Evolutionary conservation across 331 rosid genomes (phyloP), one percentile per base, ranked within the genome.

Genomic region (Telfairia occidentalis): DNA sequence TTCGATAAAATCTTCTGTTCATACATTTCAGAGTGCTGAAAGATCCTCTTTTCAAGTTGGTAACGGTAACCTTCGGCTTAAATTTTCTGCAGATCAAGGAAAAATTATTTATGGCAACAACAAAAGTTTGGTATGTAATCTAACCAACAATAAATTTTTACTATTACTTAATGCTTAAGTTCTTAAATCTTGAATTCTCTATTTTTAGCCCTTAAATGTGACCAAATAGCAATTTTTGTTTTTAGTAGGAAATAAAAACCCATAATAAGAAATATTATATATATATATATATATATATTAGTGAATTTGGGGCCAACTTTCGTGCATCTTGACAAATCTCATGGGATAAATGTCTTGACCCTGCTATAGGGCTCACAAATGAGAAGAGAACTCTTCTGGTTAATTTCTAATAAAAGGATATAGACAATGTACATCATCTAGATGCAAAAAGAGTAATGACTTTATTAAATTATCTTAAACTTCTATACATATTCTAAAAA

Each of bases 1-100:
- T 26, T 74, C 89, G 66, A 81, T 82, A 71, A 91, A 82, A 87
- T 94, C 97, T 60, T 85, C 91, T n/a, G 76, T 89, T 54, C 13
- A 82, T 73, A 80, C 77, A 48, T 85, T 82, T 79, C 82, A 76
- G 6, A 76, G 73, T 35, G 28, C 71, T 48, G 86, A 80, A 77
- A 52, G 70, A 42, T 77, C 86, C 8, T 78, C 80, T 38, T 52
- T 86, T 79, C 78, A 80, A 78, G 86, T 86, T 71, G 90, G 88
- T 38, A 81, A 75, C 40, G 88, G 86, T 78, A 82, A 86, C 75
- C 66, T 86, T 71, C 84, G 73, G 80, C 89, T 90, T 71, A 76
- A 78, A 32, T 81, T 83, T 77, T 89, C 88, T 64, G 46, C 77
- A 1, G 54, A 79, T 38, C 69, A 82, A 78, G 80, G 79, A 12